Base-by-base conservation (phyloP, 495 filamentous ascomycete genomes). In the Neurospora sublineolata region DNA sequence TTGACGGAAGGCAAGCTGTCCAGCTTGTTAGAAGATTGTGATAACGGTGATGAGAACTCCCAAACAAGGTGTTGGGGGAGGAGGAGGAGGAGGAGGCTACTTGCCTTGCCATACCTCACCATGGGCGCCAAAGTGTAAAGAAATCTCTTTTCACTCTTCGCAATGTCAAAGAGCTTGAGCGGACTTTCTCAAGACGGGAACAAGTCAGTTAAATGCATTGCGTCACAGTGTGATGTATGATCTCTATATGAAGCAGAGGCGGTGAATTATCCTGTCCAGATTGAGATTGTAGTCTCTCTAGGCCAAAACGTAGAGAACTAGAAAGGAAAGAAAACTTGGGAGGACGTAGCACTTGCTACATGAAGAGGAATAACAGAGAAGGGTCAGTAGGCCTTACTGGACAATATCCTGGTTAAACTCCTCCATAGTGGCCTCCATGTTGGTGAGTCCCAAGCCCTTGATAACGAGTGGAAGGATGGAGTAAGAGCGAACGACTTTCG, bases 51-150 rank as follows among this genome's bases (percentile, higher is more conserved):
- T 58, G 27, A 9, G 3, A 27, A 44, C 20, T 23, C 37, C 11
- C 20, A 11, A 23, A 12, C 10, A 23, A 18, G 37, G 10, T 69
- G 69, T 74, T 37, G 73, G 60, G 64, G 11, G 7, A 52, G 8
- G 52, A 71, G 33, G 68, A 71, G 33, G 68, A 36, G 58, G 0
- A 42, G 39, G 67, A 67, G 69, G 36, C 14, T 11, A 37, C 75
- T 71, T 74, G 76, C 84, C 83, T 87, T 87, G 82, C 84, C 84
- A 77, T 89, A 90, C 72, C 89, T 82, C 67, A 91, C 89, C 89
- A 91, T 91, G n/a, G 89, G 89, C 18, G 89, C 89, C 33, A 83
- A 86, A 39, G 88, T 82, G 76, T 86, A 86, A 11, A 90, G 69
- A 23, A 87, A 83, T 39, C 87, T 78, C 27, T 82, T 78, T 73